Base-by-base conservation (phyloP, 2,329 filamentous ascomycete genomes). In the Colletotrichum spinosum region DNA sequence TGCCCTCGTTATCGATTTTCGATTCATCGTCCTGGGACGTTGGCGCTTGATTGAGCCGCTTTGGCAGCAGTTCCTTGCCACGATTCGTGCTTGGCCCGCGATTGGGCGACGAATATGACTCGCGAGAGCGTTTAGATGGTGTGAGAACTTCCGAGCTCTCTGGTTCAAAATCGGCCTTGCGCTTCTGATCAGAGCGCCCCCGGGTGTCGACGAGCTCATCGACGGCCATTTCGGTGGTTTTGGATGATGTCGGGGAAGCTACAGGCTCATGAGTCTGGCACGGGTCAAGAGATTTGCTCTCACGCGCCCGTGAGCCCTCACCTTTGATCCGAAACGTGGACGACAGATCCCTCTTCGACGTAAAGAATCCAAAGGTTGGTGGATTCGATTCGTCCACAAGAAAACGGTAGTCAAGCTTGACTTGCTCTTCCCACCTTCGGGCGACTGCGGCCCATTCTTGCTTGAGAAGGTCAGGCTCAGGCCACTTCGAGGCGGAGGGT, bases 121-220 rank as follows among this genome's bases (percentile, higher is more conserved):
- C 15, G 12, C 60, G 50, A 10, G 42, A 49, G 11, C 60, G 46
- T 34, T 65, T 65, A 8, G 41, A 13, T 11, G 46, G 42, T 6
- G 3, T 35, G 10, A 25, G n/a, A n/a, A 25, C 3, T 25, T 48
- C 39, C 5, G 35, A 12, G 4, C 39, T 11, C 3, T 41, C 48
- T 4, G 34, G 13, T 9, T 41, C 15, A 8, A 11, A 25, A 25
- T 25, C 25, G 25, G 25, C 10, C 42, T 41, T 64, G 25, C 60
- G 55, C 49, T 64, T 64, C 35, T 51, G 60, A 11, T 15, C 15
- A n/a, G 37, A 12, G 8, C 50, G 37, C 9, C 42, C 42, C 15
- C 48, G 33, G 12, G 17, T 41, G 12, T 59, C 34, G 17, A 58
- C 52, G 17, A 58, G 54, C 13, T 63, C 46, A 25, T 63, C 54